Evolutionary conservation across 805 yeast species (phyloP).

Genomic region (Schwanniomyces occidentalis): DNA sequence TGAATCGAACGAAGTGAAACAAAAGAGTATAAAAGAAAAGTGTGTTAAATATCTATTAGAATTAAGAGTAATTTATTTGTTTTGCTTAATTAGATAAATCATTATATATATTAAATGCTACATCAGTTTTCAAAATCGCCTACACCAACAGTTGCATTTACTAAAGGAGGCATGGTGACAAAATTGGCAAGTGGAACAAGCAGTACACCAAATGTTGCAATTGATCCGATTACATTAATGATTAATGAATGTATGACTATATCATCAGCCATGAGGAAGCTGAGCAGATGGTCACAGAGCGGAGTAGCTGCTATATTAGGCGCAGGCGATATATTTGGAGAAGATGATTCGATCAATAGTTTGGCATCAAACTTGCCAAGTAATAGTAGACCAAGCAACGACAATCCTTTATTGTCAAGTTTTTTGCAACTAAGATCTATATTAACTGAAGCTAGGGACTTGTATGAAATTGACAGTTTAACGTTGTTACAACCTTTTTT

Average conservation of each 20-base stretch:
- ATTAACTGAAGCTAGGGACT: conserved; percentile 51
- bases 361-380: conserved; percentile 16
- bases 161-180: background rate
- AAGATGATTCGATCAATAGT: conserved; percentile 32
- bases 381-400: conserved; percentile 10
- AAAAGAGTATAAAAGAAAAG: too few relatives aligned
- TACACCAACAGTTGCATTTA: conserved; percentile 3
- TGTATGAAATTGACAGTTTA: conserved; percentile 63
- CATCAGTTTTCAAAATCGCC: conserved; percentile 7
- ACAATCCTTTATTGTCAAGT: conserved; percentile 69
- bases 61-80: too few relatives aligned
- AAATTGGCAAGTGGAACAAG: background rate
- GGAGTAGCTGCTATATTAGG: conserved; percentile 86
- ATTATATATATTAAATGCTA: conserved; percentile 1
- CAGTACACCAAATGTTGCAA: conserved; percentile 31
- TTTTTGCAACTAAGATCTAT: conserved; percentile 78
- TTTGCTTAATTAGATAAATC: too few relatives aligned
- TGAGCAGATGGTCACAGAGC: conserved; percentile 63
- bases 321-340: conserved; percentile 56
- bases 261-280: conserved; percentile 85
- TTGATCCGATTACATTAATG: conserved; percentile 79
- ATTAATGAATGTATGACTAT: conserved; percentile 86
- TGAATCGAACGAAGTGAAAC: too few relatives aligned
- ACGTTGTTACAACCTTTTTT: conserved; percentile 86
- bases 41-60: too few relatives aligned